Conservation (phyloP, 441 rosid species). For the Croton laevigatus region DNA sequence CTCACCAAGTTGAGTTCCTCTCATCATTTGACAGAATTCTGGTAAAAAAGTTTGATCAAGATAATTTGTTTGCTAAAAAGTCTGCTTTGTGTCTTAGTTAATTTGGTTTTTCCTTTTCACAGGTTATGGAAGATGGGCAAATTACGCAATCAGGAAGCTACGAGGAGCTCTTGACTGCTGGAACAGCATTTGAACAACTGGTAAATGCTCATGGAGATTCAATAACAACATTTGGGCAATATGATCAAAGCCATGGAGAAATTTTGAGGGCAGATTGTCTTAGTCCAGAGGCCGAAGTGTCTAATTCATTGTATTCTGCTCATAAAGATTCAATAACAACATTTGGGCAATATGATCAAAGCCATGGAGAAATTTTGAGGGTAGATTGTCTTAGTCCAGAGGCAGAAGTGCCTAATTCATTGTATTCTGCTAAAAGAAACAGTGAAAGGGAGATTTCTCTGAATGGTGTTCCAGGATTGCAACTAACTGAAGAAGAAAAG, state of each 20-base stretch:
- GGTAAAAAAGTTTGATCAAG: slow-evolving; percentile 37
- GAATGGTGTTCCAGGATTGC: slow-evolving; percentile 39
- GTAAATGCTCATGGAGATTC: slow-evolving; percentile 83
- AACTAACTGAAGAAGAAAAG: slow-evolving; percentile 81
- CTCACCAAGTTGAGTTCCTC: slow-evolving; percentile 96
- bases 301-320: slow-evolving; percentile 11
- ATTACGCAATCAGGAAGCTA: slow-evolving; percentile 70
- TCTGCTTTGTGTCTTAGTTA: not conserved
- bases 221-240: slow-evolving; percentile 39
- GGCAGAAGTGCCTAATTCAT: slow-evolving; percentile 18
- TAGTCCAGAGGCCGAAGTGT: slow-evolving; percentile 22
- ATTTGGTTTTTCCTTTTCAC: not conserved
- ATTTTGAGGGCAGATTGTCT: slow-evolving; percentile 23
- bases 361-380: slow-evolving; percentile 24
- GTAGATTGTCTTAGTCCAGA: slow-evolving; percentile 22
- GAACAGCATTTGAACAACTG: slow-evolving; percentile 70
- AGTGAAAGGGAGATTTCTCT: slow-evolving; percentile 36
- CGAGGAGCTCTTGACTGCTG: slow-evolving; percentile 55
- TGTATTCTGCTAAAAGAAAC: slow-evolving; percentile 24
- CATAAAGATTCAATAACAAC: slow-evolving; percentile 62
- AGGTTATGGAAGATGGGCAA: slow-evolving; percentile 79
- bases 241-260: slow-evolving; percentile 26
- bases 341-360: slow-evolving; percentile 31
- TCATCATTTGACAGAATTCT: slow-evolving; percentile 64
- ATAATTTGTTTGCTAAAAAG: not conserved